Evolutionary conservation across 2,329 filamentous ascomycete genomes (phyloP).

Genomic region (Pseudogymnoascus pannorum): DNA sequence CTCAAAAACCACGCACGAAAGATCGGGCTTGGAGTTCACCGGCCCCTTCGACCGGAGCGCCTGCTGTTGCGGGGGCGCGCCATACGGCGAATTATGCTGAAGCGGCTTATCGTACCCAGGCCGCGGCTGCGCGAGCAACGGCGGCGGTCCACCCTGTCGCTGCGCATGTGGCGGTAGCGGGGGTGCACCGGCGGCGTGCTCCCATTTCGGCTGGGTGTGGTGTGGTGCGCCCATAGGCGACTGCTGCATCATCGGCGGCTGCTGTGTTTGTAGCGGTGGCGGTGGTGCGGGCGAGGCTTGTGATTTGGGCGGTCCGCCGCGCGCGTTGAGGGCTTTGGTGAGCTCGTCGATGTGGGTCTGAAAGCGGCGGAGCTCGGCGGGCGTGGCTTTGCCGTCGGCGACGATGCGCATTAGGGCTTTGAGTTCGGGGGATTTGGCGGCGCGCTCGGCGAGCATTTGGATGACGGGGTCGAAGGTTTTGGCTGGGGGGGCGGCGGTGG

Average conservation of each 20-base stretch:
- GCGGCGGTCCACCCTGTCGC: constrained; percentile 21
- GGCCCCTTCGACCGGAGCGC: constrained; percentile 54
- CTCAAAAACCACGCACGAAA: constrained; percentile 62
- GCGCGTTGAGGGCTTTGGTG: constrained; percentile 54
- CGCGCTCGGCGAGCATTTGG: constrained; percentile 67
- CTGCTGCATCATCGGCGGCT: constrained; percentile 22
- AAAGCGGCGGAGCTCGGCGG: constrained; percentile 66
- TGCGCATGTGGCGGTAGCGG: constrained; percentile 16
- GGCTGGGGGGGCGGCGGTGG: constrained; percentile 22
- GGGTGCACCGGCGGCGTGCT: background rate
- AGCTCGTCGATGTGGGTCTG: constrained; percentile 76
- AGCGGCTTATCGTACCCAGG: background rate
- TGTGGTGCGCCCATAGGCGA: constrained; percentile 12
- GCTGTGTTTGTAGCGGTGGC: constrained; percentile 16
- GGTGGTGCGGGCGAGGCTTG: constrained; percentile 38
- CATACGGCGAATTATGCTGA: constrained; percentile 15
- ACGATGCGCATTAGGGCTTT: constrained; percentile 79
- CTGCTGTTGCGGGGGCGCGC: constrained; percentile 36
- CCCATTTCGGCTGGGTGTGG: constrained; percentile 22
- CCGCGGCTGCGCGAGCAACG: constrained; percentile 16
- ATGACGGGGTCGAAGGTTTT: constrained; percentile 67
- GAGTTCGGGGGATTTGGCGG: constrained; percentile 63
- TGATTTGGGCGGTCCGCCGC: constrained; percentile 39
- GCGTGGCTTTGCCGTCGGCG: constrained; percentile 64
- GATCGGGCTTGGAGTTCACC: constrained; percentile 49